These are phyloP conservation scores for Breynia disticha DNA, from an alignment of 441 rosid species.

Conservation along the genomic window DNA sequence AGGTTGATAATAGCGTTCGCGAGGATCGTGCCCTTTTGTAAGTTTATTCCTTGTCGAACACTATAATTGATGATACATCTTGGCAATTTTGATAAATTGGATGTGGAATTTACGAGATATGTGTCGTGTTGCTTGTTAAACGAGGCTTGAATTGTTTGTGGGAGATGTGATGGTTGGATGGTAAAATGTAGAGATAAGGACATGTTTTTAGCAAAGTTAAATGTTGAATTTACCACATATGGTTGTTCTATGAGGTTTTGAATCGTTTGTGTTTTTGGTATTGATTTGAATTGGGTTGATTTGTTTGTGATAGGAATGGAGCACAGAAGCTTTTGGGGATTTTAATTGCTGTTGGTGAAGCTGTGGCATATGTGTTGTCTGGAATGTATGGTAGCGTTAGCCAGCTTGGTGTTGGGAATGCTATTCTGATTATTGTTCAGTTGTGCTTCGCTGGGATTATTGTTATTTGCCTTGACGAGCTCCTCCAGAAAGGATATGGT, in stretches of 20 bases:
- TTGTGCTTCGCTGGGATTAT: slow-evolving; percentile 90
- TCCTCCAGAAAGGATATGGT: slow-evolving; percentile 86
- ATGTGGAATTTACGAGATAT: not conserved
- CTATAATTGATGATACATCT: not conserved
- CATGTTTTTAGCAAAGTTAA: too few relatives aligned
- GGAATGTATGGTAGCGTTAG: slow-evolving; percentile 85
- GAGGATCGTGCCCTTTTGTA: slow-evolving; percentile 79
- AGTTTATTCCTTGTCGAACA: slow-evolving; percentile 12
- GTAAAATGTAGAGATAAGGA: too few relatives aligned
- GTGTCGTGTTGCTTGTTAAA: too few relatives aligned
- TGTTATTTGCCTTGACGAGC: slow-evolving; percentile 81
- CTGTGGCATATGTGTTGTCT: slow-evolving; percentile 85
- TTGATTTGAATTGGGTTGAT: not conserved
- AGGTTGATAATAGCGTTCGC: slow-evolving; percentile 78
- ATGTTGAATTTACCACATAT: not conserved
- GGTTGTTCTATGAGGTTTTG: not conserved
- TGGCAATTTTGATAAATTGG: slow-evolving; percentile 1
- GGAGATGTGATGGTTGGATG: too few relatives aligned
- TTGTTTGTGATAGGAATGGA: slow-evolving; percentile 39
- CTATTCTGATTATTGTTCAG: slow-evolving; percentile 73
- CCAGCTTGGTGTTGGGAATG: slow-evolving; percentile 90
- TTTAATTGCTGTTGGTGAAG: slow-evolving; percentile 75
- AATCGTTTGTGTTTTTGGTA: not conserved
- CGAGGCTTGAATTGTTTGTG: too few relatives aligned
- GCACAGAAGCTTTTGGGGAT: slow-evolving; percentile 81